Evolutionary conservation across 2,329 filamentous ascomycete genomes (phyloP), one percentile per base, ranked within the genome.

Genomic region (Calonectria pteridis): DNA sequence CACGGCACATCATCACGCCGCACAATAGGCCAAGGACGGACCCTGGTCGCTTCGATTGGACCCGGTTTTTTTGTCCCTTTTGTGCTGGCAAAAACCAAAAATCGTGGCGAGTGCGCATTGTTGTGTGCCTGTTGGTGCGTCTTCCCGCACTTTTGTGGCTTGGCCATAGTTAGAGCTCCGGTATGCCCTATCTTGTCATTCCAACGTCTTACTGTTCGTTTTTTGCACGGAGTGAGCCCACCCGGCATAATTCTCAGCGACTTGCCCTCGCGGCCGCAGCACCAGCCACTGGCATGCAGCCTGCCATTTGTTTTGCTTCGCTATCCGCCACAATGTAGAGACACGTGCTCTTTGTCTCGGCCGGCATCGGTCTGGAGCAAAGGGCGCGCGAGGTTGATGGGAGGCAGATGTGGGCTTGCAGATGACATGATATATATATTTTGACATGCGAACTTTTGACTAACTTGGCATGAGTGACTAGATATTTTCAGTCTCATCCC

Each of bases 1-100:
- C 46, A 72, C 70, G 63, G 55, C 69, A 51, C 50, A 53, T 67
- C 71, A 67, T 49, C 49, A 29, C 71, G 59, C 66, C 58, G 71
- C 71, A 67, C 65, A 23, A 59, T 64, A 66, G 59, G 66, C 58
- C 43, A 50, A 18, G 14, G 26, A 59, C 55, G 18, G 49, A 59
- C 59, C 55, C 67, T 64, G 55, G 55, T 64, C 59, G 18, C 9
- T 49, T 49, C 59, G 40, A 46, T 23, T 46, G 40, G 59, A 46
- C 59, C 65, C 65, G 33, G 35, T 63, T 43, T 55, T 67, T 58
- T 65, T 50, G 59, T 59, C 28, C 43, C 33, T 29, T 59, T 67
- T 40, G 31, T 40, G 29, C 49, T 28, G 33, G 31, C 35, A 53
- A 53, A 35, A 55, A 29, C 23, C 35, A 33, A 40, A 53, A 67